These are phyloP conservation scores for Xerophyta viscosa DNA, from an alignment of 106 monocot genomes.

Conservation along the genomic window DNA sequence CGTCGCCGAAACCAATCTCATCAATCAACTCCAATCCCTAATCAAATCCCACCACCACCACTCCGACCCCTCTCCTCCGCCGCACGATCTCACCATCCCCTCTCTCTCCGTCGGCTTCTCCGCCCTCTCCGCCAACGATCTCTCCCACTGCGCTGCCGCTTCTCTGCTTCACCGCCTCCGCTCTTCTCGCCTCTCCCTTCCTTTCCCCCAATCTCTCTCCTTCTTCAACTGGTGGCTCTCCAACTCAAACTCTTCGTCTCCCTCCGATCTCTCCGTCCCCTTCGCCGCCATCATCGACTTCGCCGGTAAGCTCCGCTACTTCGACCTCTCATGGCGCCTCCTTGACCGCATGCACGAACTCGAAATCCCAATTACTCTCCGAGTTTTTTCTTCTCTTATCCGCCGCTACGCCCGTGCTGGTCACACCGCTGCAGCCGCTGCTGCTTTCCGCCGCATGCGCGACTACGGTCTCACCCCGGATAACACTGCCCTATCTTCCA, in stretches of 20 bases:
- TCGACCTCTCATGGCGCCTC: conserved; percentile 60
- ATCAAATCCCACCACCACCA: conserved; percentile 38
- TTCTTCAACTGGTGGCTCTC: conserved; percentile 63
- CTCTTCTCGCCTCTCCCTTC: conserved; percentile 40
- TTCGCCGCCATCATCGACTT: conserved; percentile 67
- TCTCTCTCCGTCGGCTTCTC: conserved; percentile 28
- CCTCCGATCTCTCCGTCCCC: conserved; percentile 1
- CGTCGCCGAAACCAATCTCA: conserved; percentile 24
- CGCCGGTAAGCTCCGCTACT: conserved; percentile 69
- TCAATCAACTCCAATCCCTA: conserved; percentile 24
- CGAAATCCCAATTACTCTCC: conserved; percentile 23
- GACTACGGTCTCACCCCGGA: conserved; percentile 52
- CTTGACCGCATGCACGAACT: conserved; percentile 51
- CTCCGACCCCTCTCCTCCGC: conserved; percentile 12
- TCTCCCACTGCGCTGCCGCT: conserved; percentile 2
- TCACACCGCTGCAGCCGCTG: conserved; percentile 43
- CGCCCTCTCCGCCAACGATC: conserved; percentile 8
- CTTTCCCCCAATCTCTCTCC: conserved; percentile 50
- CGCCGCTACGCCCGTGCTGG: conserved; percentile 71
- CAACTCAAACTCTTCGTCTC: conserved; percentile 10
- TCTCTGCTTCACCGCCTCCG: conserved; percentile 31
- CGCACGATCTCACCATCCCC: conserved; percentile 28
- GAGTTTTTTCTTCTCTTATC: conserved; percentile 48
- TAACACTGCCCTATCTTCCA: conserved; percentile 38
- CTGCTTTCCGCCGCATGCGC: conserved; percentile 56